Evolutionary conservation across 495 filamentous ascomycete species (phyloP).

Genomic region (Sphaerosporella brunnea): DNA sequence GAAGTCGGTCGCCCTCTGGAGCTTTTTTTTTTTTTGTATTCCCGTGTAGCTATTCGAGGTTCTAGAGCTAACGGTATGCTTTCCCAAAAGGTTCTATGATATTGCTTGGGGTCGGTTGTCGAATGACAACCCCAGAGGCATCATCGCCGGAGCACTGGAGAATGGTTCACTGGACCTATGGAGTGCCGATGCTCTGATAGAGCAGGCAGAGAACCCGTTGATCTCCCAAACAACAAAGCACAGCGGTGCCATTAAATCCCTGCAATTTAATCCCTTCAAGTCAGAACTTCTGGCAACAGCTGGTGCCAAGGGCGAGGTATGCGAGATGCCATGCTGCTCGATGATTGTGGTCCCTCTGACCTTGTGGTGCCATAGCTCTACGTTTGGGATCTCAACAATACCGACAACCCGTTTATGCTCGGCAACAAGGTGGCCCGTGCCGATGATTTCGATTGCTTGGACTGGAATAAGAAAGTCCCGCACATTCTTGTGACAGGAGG

Average conservation of each 20-base stretch:
- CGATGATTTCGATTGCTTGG: slow-evolving; percentile 85
- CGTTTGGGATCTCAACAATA: slow-evolving; percentile 83
- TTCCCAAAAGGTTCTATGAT: slow-evolving; percentile 67
- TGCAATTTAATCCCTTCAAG: slow-evolving; percentile 94
- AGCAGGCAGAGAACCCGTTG: slow-evolving; percentile 44
- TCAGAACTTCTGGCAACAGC: slow-evolving; percentile 83
- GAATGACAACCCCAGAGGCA: slow-evolving; percentile 55
- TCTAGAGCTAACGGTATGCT: not conserved
- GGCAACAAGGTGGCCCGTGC: slow-evolving; percentile 73
- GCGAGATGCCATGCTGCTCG: not conserved
- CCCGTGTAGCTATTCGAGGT: too few species aligned
- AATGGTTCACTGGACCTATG: slow-evolving; percentile 92
- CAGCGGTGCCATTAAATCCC: slow-evolving; percentile 75
- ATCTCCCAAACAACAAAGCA: slow-evolving; percentile 86
- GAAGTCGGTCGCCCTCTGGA: slow-evolving; percentile 43
- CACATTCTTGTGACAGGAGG: slow-evolving; percentile 93
- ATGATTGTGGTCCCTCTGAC: not conserved
- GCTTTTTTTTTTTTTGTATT: too few species aligned
- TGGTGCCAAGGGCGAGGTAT: slow-evolving; percentile 73
- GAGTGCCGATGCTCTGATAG: slow-evolving; percentile 48
- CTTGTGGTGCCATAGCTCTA: slow-evolving; percentile 72
- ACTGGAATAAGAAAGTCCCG: slow-evolving; percentile 96
- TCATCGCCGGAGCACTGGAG: slow-evolving; percentile 89
- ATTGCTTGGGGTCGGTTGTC: slow-evolving; percentile 79
- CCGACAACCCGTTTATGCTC: slow-evolving; percentile 68